phyloP scores from a whole-genome alignment of 495 filamentous ascomycete species.

The Astrothelium subdiscretum region DNA sequence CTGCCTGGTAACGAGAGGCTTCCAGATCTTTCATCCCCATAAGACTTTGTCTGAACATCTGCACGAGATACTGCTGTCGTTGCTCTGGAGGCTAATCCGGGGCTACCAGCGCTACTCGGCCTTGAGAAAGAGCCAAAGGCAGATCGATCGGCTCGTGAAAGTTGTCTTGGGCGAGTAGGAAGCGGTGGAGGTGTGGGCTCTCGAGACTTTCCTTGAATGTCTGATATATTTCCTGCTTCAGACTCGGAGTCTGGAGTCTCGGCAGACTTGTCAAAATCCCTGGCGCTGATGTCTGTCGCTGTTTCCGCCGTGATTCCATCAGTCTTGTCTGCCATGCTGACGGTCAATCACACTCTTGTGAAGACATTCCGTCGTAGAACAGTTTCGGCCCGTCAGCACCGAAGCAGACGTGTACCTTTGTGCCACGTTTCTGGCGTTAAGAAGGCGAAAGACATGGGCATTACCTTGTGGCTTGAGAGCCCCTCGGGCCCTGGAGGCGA shows the following conservation, averaged over 20 bases:
- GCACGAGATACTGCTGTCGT: slow-evolving; percentile 74
- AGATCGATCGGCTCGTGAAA: slow-evolving; percentile 31
- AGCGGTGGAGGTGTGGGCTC: slow-evolving; percentile 43
- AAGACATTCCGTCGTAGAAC: not conserved
- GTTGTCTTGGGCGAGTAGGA: slow-evolving; percentile 50
- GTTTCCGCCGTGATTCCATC: not conserved
- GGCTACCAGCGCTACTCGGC: slow-evolving; percentile 13
- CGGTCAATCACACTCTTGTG: not conserved
- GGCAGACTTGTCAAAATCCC: not conserved
- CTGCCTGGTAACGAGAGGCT: slow-evolving; percentile 18
- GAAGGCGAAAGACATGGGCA: not conserved
- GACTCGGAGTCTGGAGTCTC: not conserved
- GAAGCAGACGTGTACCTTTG: not conserved
- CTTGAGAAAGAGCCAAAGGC: not conserved
- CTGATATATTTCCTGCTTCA: not conserved
- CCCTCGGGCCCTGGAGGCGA: too few species aligned
- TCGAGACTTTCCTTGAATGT: not conserved
- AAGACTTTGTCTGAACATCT: slow-evolving; percentile 62
- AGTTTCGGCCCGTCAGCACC: not conserved
- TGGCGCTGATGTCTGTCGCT: not conserved
- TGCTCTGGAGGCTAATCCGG: slow-evolving; percentile 54
- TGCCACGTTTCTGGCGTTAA: not conserved
- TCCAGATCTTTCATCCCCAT: slow-evolving; percentile 44
- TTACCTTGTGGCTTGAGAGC: too few species aligned
- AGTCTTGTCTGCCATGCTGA: not conserved